phyloP scores from a whole-genome alignment of 805 yeast species.

The Lachancea mirantina region DNA sequence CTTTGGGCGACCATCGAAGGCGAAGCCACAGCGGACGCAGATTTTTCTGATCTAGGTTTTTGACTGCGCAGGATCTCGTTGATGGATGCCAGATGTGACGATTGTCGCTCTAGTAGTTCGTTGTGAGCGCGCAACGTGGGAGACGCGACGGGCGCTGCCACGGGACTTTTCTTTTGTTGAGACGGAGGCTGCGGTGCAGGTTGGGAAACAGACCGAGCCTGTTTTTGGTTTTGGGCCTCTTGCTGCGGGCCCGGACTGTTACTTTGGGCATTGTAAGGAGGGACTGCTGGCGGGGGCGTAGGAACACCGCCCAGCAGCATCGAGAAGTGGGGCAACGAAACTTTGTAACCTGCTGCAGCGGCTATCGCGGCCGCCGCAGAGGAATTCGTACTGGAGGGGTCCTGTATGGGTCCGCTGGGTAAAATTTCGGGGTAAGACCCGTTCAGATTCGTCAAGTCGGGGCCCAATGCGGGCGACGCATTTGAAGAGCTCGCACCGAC shows the following conservation, averaged over 20 bases:
- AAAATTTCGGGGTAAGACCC: too few species aligned
- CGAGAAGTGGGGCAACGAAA: conserved; percentile 11
- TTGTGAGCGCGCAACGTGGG: background rate
- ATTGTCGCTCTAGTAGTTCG: conserved; percentile 6
- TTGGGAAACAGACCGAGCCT: conserved; percentile 1
- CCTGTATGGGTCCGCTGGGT: too few species aligned
- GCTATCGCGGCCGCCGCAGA: background rate
- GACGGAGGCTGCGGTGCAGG: background rate
- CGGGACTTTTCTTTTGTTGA: background rate
- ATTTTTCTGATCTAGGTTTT: conserved; percentile 3
- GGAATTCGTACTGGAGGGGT: too few species aligned
- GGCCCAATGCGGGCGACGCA: too few species aligned
- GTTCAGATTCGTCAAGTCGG: too few species aligned
- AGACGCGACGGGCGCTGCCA: conserved; percentile 1
- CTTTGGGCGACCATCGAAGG: background rate
- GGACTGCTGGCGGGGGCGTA: conserved; percentile 1
- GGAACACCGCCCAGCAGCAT: conserved; percentile 8
- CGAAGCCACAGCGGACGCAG: conserved; percentile 1
- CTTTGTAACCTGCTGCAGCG: background rate
- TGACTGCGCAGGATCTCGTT: conserved; percentile 14
- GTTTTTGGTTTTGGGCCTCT: too few species aligned
- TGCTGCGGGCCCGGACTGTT: too few species aligned
- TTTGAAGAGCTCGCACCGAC: too few species aligned
- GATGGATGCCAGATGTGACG: conserved; percentile 17
- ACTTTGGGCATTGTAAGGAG: background rate